Conservation (phyloP, 2,329 filamentous ascomycete genomes). For the Teratosphaeria destructans region DNA sequence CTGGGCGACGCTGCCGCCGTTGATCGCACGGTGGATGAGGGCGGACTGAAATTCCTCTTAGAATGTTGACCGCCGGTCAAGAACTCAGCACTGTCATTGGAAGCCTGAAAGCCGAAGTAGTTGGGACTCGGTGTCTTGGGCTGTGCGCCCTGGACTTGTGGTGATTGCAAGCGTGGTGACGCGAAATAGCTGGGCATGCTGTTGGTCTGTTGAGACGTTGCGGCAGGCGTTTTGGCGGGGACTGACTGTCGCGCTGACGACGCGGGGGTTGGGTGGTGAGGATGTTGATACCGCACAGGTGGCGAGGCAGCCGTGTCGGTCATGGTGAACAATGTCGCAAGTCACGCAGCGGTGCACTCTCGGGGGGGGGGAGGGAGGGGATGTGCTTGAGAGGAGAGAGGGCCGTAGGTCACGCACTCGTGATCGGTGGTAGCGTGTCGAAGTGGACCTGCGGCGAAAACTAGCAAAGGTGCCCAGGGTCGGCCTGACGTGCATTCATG, state of each 20-base stretch:
- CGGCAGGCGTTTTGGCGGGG: conserved; percentile 1
- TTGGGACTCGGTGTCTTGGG: conserved; percentile 54
- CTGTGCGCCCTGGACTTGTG: background rate
- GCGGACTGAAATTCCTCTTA: conserved; percentile 64
- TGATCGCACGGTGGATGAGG: conserved; percentile 59
- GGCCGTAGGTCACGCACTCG: background rate
- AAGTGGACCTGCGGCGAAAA: background rate
- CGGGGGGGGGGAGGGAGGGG: background rate
- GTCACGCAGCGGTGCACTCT: background rate
- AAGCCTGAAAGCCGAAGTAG: conserved; percentile 71
- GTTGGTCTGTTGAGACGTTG: background rate
- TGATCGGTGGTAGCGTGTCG: background rate
- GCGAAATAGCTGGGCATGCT: background rate
- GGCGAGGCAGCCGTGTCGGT: background rate
- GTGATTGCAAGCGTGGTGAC: background rate
- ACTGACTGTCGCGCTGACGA: background rate
- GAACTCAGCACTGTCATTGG: conserved; percentile 49
- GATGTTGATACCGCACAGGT: background rate
- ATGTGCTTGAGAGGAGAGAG: background rate
- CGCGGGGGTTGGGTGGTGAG: background rate
- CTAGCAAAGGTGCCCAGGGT: background rate
- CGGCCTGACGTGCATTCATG: background rate
- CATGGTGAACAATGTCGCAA: background rate
- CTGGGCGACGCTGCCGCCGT: conserved; percentile 59
- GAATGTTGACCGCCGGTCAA: conserved; percentile 38